Percentiles rank a stretch among this genome's conserved stretches.
Evolutionary conservation across 257 asterid genomes (phyloP).

Genomic region (Fraxinus anomala): DNA sequence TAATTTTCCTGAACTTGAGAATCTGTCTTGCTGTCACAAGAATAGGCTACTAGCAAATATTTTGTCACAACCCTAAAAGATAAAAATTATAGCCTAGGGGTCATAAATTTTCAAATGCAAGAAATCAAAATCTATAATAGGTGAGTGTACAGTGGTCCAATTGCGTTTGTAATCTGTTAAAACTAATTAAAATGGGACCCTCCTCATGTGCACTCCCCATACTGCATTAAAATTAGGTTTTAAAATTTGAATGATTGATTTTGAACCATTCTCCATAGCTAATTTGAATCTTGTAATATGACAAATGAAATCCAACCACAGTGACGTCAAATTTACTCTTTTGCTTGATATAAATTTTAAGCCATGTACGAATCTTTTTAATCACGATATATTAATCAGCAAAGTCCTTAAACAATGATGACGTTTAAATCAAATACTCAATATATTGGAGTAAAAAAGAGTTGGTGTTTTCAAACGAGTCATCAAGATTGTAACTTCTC

Average conservation of each 20-base stretch:
- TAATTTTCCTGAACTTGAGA: background rate
- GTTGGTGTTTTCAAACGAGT: too few relatives aligned
- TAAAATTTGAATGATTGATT: constrained; percentile 1
- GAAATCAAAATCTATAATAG: constrained; percentile 1
- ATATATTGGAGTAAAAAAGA: too few relatives aligned
- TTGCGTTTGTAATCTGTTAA: constrained; percentile 25
- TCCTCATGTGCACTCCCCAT: constrained; percentile 20
- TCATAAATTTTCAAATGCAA: constrained; percentile 9
- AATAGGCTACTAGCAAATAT: background rate
- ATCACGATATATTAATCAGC: too few relatives aligned
- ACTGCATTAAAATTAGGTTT: background rate
- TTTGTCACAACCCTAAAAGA: constrained; percentile 11
- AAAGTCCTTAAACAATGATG: too few relatives aligned
- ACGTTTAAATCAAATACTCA: too few relatives aligned
- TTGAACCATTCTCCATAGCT: background rate
- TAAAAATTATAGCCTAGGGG: background rate
- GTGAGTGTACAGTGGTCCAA: constrained; percentile 31
- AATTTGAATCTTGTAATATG: background rate
- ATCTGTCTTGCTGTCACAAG: background rate
- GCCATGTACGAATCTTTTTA: too few relatives aligned
- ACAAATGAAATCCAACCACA: background rate
- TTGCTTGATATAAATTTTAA: too few relatives aligned
- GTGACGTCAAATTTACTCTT: too few relatives aligned
- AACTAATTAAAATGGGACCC: constrained; percentile 30
- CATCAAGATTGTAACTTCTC: too few relatives aligned